phyloP scores from a whole-genome alignment of 768 basidiomycete genomes.

The Suillus variegatus region DNA sequence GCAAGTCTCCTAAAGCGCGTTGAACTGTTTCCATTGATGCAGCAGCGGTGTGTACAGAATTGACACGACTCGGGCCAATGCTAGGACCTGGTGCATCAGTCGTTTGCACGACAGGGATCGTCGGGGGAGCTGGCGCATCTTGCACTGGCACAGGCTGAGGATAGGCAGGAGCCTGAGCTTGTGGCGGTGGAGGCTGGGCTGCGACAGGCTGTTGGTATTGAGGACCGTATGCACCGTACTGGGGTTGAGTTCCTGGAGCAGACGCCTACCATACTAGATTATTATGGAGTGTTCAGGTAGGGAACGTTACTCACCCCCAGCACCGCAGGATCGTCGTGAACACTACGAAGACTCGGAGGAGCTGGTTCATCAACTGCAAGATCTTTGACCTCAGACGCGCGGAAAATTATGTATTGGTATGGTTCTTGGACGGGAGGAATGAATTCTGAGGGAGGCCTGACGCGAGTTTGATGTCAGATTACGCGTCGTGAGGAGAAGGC shows the following conservation, averaged over 20 bases:
- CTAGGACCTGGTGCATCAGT: constrained; percentile 27
- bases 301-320: constrained; percentile 57
- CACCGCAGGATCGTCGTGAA: constrained; percentile 85
- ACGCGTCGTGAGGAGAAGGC: constrained; percentile 3
- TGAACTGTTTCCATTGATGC: constrained; percentile 76
- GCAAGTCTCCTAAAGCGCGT: constrained; percentile 53
- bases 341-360: constrained; percentile 48
- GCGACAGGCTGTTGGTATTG: constrained; percentile 33
- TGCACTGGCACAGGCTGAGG: constrained; percentile 28
- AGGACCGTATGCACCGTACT: constrained; percentile 30
- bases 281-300: background rate
- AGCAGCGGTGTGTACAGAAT: constrained; percentile 68
- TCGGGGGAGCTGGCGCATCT: constrained; percentile 19
- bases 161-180: constrained; percentile 27
- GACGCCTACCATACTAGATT: constrained; percentile 42
- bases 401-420: constrained; percentile 90
- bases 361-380: constrained; percentile 77
- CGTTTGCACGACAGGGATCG: constrained; percentile 20
- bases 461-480: constrained; percentile 26
- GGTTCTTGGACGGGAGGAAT: constrained; percentile 83
- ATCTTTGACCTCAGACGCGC: constrained; percentile 88
- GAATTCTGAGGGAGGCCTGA: constrained; percentile 71
- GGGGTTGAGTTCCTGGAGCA: constrained; percentile 40
- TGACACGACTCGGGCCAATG: constrained; percentile 35
- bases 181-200: constrained; percentile 29